phyloP scores from a whole-genome alignment of 2,329 filamentous ascomycete genomes.

The Decorospora gaudefroyi region DNA sequence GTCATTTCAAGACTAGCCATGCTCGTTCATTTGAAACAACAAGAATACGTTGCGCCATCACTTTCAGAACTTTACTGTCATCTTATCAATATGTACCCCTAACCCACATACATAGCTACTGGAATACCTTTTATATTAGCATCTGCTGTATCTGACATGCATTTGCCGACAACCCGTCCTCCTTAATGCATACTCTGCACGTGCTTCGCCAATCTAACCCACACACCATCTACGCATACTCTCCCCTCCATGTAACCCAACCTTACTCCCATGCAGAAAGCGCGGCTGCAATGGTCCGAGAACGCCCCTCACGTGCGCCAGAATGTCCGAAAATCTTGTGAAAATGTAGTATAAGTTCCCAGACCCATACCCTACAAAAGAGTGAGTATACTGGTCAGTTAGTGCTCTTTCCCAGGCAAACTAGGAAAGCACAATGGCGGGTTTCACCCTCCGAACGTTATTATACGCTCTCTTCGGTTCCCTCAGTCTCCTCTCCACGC shows the following conservation, averaged over 20 bases:
- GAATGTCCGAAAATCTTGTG: background rate
- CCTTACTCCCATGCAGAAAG: slow-evolving; percentile 12
- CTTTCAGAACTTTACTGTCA: too few species aligned
- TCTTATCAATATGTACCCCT: slow-evolving; percentile 31
- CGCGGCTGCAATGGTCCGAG: slow-evolving; percentile 18
- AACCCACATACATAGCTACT: slow-evolving; percentile 12
- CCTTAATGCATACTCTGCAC: slow-evolving; percentile 17
- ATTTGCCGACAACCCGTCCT: slow-evolving; percentile 31
- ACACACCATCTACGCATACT: slow-evolving; percentile 25
- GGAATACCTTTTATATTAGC: slow-evolving; percentile 22
- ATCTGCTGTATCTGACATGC: slow-evolving; percentile 2
- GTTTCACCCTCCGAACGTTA: slow-evolving; percentile 23
- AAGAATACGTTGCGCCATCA: too few species aligned
- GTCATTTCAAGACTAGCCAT: too few species aligned
- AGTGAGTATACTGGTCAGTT: slow-evolving; percentile 5
- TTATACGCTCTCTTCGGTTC: slow-evolving; percentile 29
- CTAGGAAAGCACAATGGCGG: slow-evolving; percentile 33
- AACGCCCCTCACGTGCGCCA: background rate
- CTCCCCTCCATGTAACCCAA: slow-evolving; percentile 8
- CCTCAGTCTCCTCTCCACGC: slow-evolving; percentile 23
- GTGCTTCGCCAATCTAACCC: slow-evolving; percentile 25
- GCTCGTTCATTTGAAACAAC: too few species aligned
- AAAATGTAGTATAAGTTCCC: slow-evolving; percentile 29
- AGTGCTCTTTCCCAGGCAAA: background rate
- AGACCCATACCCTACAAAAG: slow-evolving; percentile 7